These are phyloP conservation scores for Solanum rostratum DNA, from an alignment of 257 asterid species.

Conservation along the genomic window DNA sequence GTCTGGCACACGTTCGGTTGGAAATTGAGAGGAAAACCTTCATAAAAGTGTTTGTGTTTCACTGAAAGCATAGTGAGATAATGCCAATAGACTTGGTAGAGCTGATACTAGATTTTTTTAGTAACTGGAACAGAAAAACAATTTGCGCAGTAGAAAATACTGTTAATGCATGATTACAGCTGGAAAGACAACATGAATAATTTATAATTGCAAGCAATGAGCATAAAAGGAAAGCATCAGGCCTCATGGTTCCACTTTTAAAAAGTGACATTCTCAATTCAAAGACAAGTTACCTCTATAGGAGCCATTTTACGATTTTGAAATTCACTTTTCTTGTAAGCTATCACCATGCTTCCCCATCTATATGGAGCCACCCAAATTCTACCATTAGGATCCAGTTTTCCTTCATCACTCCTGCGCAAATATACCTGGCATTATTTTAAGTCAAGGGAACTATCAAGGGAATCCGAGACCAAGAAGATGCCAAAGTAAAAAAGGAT, in stretches of 20 bases:
- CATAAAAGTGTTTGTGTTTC: not conserved
- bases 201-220: not conserved
- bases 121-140: not conserved
- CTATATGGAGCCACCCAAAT: slow-evolving; percentile 93
- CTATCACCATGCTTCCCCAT: slow-evolving; percentile 96
- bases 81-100: not conserved
- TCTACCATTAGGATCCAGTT: slow-evolving; percentile 55
- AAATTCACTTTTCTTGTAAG: slow-evolving; percentile 68
- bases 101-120: not conserved
- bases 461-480: not conserved
- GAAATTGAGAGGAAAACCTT: not conserved
- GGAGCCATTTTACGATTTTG: slow-evolving; percentile 59
- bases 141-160: not conserved
- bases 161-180: not conserved
- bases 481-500: not conserved
- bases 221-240: not conserved
- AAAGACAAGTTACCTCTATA: slow-evolving; percentile 39
- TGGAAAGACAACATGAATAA: not conserved
- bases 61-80: not conserved
- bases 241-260: not conserved
- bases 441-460: slow-evolving; percentile 26
- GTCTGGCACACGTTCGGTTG: not conserved
- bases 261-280: not conserved
- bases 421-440: slow-evolving; percentile 88
- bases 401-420: slow-evolving; percentile 87